phyloP scores from a whole-genome alignment of 2,329 filamentous ascomycete genomes.

The Fusarium protoensiforme region DNA sequence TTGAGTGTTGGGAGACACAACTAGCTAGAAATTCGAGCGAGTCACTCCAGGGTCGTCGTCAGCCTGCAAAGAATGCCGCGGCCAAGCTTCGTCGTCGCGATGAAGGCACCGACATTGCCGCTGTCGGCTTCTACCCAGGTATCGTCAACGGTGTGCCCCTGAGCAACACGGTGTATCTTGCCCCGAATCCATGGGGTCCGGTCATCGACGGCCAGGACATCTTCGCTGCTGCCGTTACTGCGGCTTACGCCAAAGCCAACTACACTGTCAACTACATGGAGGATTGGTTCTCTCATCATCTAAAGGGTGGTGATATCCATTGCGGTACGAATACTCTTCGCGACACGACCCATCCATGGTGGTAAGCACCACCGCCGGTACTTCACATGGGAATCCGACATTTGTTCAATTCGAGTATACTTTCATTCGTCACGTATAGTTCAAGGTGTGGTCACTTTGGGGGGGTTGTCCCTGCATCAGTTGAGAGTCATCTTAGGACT shows the following conservation, averaged over 20 bases:
- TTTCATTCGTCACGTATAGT: too few species aligned
- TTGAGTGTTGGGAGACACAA: neutral
- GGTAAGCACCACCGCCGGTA: neutral
- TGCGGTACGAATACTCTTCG: neutral
- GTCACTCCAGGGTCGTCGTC: neutral
- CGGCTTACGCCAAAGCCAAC: neutral
- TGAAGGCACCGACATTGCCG: neutral
- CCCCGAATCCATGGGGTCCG: neutral
- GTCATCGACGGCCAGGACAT: neutral
- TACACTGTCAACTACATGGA: neutral
- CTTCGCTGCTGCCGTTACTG: neutral
- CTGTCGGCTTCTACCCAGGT: neutral
- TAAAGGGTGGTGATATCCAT: neutral
- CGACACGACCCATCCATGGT: neutral
- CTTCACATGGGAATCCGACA: too few species aligned
- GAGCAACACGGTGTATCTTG: neutral
- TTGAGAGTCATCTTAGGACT: too few species aligned
- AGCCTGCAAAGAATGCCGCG: neutral
- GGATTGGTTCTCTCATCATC: neutral
- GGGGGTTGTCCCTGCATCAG: too few species aligned
- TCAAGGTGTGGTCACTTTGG: too few species aligned
- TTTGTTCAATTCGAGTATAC: too few species aligned
- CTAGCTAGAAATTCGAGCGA: accelerated
- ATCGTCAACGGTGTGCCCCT: neutral
- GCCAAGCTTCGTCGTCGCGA: neutral